A percentile compares a stretch with the other conserved stretches of the same genome.
These are phyloP conservation scores for Populus hybrid DNA, from an alignment of 441 rosid species.

Conservation along the genomic window DNA sequence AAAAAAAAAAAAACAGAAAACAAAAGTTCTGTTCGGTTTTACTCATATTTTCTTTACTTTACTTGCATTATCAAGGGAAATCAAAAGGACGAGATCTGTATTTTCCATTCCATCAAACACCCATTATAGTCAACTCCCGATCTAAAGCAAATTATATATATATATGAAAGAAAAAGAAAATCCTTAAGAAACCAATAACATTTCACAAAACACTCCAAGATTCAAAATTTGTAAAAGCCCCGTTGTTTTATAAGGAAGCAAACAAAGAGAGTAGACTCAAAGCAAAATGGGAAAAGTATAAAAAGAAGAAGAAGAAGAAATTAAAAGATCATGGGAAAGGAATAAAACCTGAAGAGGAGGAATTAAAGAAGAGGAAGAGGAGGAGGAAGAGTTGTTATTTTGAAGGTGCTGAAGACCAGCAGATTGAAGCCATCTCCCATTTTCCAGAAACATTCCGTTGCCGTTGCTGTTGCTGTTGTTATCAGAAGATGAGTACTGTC, in stretches of 20 bases:
- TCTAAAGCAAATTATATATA: not conserved
- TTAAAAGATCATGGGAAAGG: not conserved
- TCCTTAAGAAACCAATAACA: not conserved
- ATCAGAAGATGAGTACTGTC: conserved; percentile 63
- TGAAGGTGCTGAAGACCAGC: conserved; percentile 89
- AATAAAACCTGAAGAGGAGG: conserved; percentile 55
- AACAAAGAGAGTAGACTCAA: not conserved
- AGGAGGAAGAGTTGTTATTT: conserved; percentile 17
- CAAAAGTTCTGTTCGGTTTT: not conserved
- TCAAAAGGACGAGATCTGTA: conserved; percentile 21
- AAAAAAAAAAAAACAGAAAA: not conserved
- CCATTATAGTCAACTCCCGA: not conserved
- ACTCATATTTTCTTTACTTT: not conserved
- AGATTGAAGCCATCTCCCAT: conserved; percentile 80
- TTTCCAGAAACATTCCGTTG: not conserved
- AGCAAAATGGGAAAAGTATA: not conserved
- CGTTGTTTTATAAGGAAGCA: not conserved
- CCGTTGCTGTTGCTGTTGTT: conserved; percentile 52
- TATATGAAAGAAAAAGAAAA: not conserved
- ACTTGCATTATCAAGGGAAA: not conserved
- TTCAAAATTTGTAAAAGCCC: not conserved
- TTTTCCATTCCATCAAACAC: not conserved
- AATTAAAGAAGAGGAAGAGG: conserved; percentile 37
- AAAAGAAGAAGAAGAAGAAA: not conserved
- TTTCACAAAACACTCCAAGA: not conserved